A percentile compares a stretch with the other conserved stretches of the same genome.
phyloP scores from a whole-genome alignment of 164 flowering plant species.

The Magnolia sinica region DNA sequence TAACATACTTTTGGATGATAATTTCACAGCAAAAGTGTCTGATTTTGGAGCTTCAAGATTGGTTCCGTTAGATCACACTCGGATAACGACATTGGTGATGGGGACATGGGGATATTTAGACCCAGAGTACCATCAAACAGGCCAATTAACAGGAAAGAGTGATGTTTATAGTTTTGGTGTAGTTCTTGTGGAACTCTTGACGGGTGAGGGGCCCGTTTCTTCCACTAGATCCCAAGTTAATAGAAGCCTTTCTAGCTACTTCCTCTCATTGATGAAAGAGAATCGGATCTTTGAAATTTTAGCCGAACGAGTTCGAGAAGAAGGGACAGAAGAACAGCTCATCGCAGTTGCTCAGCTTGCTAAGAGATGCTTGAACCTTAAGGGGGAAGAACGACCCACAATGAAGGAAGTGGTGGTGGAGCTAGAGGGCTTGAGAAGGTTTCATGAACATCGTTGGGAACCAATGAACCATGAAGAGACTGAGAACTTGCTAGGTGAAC shows the following conservation, averaged over 20 bases:
- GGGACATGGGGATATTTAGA: constrained; percentile 18
- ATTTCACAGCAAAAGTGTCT: constrained; percentile 35
- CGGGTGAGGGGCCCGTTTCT: constrained; percentile 4
- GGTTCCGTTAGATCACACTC: constrained; percentile 7
- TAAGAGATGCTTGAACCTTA: constrained; percentile 10
- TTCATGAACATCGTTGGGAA: background rate
- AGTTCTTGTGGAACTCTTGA: constrained; percentile 16
- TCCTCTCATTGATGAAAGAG: constrained; percentile 5
- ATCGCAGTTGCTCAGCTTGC: constrained; percentile 6
- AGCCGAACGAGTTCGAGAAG: constrained; percentile 12
- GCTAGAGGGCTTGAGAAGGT: constrained; percentile 12
- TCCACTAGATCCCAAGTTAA: background rate
- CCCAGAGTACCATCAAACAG: constrained; percentile 12
- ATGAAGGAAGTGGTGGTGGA: constrained; percentile 18
- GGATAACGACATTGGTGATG: constrained; percentile 11
- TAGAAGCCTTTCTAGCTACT: background rate
- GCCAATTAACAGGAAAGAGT: constrained; percentile 15
- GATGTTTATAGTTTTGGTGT: constrained; percentile 23
- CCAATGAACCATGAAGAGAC: too few relatives aligned
- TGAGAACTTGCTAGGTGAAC: background rate
- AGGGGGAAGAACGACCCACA: constrained; percentile 3
- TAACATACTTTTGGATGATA: constrained; percentile 38
- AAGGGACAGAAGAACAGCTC: constrained; percentile 21
- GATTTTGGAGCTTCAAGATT: constrained; percentile 24
- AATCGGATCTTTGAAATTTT: background rate